Evolutionary conservation across 2,329 filamentous ascomycete genomes (phyloP), one percentile per base, ranked within the genome.

Genomic region (Xylaria sp.): DNA sequence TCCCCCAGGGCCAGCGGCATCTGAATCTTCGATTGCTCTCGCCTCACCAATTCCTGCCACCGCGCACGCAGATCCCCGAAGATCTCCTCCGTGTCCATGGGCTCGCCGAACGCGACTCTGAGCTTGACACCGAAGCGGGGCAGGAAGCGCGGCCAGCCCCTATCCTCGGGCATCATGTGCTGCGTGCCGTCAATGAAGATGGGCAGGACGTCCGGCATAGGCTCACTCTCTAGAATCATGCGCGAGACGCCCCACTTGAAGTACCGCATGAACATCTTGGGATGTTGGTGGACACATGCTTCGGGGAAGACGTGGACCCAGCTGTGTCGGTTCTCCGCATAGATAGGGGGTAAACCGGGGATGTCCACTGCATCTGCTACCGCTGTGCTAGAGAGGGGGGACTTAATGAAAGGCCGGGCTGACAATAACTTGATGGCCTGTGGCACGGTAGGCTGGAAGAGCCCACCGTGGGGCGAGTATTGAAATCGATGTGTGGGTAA

Each of bases 301-400:
- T 99, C 96, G 13, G 96, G 96, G 80, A 98, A 98, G 64, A 98
- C 91, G 80, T 99, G 96, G 3, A 99, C 85, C 96, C 96, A 99
- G 54, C 89, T 89, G 79, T 92, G 87, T 55, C 89, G 89, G 75
- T 94, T 90, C 72, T 82, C 86, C 1, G 88, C 80, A 78, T 92
- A 94, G 57, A 90, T 59, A 2, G 75, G 86, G 82, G 87, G 91
- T 64, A 84, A 88, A 78, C 88, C 90, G 69, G 82, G 77, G 18
- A 84, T 71, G 67, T 80, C 74, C 60, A 74, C 73, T 48, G 72
- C 72, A 60, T 70, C 63, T 44, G 62, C 69, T 39, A 63, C 65
- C 37, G 58, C 23, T 66, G 37, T 65, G 65, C 55, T 25, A 56
- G 57, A 48, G 67, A 68, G 31, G 37, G 63, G 6, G 34, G 57